Evolutionary conservation across 148 eudicot species (phyloP), one percentile per base, ranked within the genome.

Genomic region (Beta vulgaris): DNA sequence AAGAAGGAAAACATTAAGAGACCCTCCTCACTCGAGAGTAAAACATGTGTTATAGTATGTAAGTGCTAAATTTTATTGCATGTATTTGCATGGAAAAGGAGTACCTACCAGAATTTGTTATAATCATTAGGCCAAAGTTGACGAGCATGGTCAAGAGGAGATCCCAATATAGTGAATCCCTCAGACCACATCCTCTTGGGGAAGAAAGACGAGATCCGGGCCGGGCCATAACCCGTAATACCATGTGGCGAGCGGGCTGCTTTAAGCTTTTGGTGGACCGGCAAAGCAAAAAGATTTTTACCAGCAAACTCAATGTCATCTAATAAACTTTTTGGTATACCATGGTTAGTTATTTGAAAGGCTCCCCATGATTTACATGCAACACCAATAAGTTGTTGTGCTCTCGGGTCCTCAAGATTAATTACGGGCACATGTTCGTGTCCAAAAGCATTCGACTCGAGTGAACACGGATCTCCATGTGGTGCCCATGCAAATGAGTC

Each of bases 311-410:
- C 94, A 62, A 93, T 68, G 29, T 42, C 73, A 14, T 83, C 83
- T 44, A 93, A 75, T 37, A 89, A 69, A 6, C 60, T 53, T 4
- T 69, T 65, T 8, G 81, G 48, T 57, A 93, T 68, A 0, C 87
- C 86, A 74, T 93, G 98, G 76, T 87, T 91, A 3, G 42, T 60
- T 9, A 91, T 75, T 80, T 91, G 98, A 71, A 93, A 93, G 0
- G 74, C 92, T 0, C 98, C 97, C 97, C 94, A 93, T 68, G 86
- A 81, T 65, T 77, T 83, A 85, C 97, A 91, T 86, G 97, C 98
- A 72, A 63, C 78, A 34, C 91, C 92, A 21, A 91, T 74, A 32
- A 70, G 82, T 7, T 80, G 66, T 26, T 26, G 80, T 76, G 85
- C 91, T 60, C 86, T 84, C 7, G 79, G 77, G 62, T 82, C 77